Conservation (phyloP, 495 filamentous ascomycete genomes). For the Cercophora newfieldiana region DNA sequence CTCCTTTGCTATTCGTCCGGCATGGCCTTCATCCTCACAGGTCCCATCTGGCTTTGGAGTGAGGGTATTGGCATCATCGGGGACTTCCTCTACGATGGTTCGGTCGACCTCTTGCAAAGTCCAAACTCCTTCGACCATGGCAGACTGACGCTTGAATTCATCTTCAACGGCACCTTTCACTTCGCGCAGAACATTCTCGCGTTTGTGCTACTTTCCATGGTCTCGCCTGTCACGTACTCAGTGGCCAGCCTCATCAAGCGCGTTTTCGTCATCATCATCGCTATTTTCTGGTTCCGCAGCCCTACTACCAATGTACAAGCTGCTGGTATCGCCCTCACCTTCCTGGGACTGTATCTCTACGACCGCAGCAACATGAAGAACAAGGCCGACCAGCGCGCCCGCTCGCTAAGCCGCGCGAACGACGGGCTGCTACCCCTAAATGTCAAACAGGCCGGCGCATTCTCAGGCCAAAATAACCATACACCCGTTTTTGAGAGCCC, state of each 20-base stretch:
- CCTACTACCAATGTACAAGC: conserved; percentile 80
- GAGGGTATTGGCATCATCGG: conserved; percentile 76
- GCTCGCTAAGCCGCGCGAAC: conserved; percentile 46
- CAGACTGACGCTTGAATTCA: conserved; percentile 73
- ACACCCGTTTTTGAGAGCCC: conserved; percentile 38
- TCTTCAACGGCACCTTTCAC: conserved; percentile 97
- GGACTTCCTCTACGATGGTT: conserved; percentile 71
- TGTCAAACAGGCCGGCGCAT: conserved; percentile 28
- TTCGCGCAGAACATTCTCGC: conserved; percentile 96
- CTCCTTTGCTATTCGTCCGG: conserved; percentile 94
- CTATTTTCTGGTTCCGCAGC: conserved; percentile 94
- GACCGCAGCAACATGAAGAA: conserved; percentile 86
- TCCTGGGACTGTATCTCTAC: conserved; percentile 92
- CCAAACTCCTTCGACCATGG: conserved; percentile 77
- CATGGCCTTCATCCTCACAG: conserved; percentile 83
- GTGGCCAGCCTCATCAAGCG: conserved; percentile 94
- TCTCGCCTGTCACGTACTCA: conserved; percentile 95
- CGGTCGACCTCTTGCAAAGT: conserved; percentile 58
- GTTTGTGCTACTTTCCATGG: conserved; percentile 85
- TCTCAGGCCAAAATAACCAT: conserved; percentile 18
- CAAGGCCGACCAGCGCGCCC: conserved; percentile 73
- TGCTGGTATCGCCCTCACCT: conserved; percentile 82
- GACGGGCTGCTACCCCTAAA: conserved; percentile 67
- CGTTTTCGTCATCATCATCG: conserved; percentile 93
- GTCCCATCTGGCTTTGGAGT: conserved; percentile 91